Base-by-base conservation (phyloP, 352 stramenopile genomes). In the Phytophthora quininea region DNA sequence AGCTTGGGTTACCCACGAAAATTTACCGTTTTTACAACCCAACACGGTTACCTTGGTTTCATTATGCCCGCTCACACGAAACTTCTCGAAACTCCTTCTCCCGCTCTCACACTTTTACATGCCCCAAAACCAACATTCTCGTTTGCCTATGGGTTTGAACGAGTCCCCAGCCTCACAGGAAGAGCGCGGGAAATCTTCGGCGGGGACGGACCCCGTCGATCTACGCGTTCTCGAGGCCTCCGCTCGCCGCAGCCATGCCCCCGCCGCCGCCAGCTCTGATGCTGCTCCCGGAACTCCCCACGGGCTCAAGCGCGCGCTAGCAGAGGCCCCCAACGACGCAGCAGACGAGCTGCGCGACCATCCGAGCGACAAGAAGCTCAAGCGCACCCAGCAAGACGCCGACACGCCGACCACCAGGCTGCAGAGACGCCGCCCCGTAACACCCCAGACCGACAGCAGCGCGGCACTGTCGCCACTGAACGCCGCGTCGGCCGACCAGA, bases 381-480 rank as follows among this genome's bases (percentile, higher is more conserved):
- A 79, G 53, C 64, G 14, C 35, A 62, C 0, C 19, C 19, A 24
- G 19, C 19, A 64, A 15, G 38, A 65, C 4, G 68, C 68, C 24
- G 69, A 24, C 19, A 24, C 19, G 0, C 19, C 75, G 6, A 52
- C 37, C 15, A 33, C n/a, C 8, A 48, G 27, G 53, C 38, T 32
- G 51, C 52, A 62, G 27, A 43, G 33, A 24, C 29, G 48, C 12
- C 56, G 30, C 12, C 30, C 19, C 30, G 30, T 24, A 0, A 24
- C 19, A 24, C 19, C 54, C 31, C 32, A 42, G 24, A 59, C 38
- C 30, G 51, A 35, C 43, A 60, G n/a, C 14, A 67, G 64, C 53
- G 46, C 50, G 11, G 59, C 58, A 52, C 64, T 91, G 62, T 95
- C 87, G n/a, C 84, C 80, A 8, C 55, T 95, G 27, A 86, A 84